Conservation (phyloP, 176 grass and related monocot genomes). For the Canna indica region DNA sequence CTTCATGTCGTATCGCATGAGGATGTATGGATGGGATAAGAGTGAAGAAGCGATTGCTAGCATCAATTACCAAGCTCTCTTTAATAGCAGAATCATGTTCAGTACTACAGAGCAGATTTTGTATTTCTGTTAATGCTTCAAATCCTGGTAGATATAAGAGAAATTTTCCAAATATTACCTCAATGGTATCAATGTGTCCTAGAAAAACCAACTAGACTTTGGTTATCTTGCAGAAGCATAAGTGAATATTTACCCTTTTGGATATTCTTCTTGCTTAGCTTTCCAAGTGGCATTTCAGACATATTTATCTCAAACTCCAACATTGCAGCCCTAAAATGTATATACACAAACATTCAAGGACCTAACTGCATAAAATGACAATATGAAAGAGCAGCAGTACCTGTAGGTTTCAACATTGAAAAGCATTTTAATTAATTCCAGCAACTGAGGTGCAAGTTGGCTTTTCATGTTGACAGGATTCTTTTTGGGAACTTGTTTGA, state of each 20-base stretch:
- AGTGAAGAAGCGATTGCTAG: constrained; percentile 89
- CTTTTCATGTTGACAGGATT: constrained; percentile 55
- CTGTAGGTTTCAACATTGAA: constrained; percentile 92
- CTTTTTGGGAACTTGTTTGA: constrained; percentile 49
- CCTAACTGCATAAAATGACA: background rate
- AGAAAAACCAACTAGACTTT: background rate
- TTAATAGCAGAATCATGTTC: constrained; percentile 50
- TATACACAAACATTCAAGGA: background rate
- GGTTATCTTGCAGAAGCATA: background rate
- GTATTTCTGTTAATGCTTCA: constrained; percentile 90
- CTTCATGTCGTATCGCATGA: constrained; percentile 62
- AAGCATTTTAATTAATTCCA: constrained; percentile 84
- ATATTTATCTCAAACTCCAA: constrained; percentile 98
- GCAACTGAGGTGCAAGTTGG: constrained; percentile 69
- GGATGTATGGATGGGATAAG: constrained; percentile 94
- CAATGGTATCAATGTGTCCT: background rate
- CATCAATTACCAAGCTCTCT: constrained; percentile 78
- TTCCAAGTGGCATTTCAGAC: constrained; percentile 97
- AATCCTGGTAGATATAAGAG: constrained; percentile 45
- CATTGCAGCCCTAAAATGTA: constrained; percentile 63
- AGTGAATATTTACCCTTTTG: constrained; percentile 52
- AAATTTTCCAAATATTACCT: constrained; percentile 4
- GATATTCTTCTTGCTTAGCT: constrained; percentile 91
- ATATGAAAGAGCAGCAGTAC: constrained; percentile 30
- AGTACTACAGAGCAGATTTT: constrained; percentile 59